Evolutionary conservation across 2,329 filamentous ascomycete genomes (phyloP).

Genomic region (Ascochyta fabae): DNA sequence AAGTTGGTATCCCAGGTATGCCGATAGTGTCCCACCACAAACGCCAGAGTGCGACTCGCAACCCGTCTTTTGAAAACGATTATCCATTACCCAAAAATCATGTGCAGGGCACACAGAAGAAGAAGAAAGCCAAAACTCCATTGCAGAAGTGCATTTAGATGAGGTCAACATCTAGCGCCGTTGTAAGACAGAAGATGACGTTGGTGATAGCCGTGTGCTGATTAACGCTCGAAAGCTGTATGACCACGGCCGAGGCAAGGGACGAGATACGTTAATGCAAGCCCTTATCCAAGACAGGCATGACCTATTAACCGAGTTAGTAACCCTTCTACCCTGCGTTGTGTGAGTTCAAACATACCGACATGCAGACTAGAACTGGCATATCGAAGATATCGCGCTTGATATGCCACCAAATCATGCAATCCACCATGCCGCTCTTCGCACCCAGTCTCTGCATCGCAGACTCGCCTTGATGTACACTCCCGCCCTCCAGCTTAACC

Average conservation of each 20-base stretch:
- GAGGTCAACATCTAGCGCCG: background rate
- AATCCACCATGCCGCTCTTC: constrained; percentile 89
- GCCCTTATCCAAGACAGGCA: constrained; percentile 40
- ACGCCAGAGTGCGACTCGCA: background rate
- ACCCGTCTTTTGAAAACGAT: background rate
- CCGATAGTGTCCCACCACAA: background rate
- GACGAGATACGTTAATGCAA: constrained; percentile 20
- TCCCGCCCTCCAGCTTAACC: constrained; percentile 40
- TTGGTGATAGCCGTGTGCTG: background rate
- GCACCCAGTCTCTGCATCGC: constrained; percentile 81
- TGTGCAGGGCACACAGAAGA: background rate
- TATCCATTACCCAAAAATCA: constrained; percentile 8
- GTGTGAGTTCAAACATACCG: constrained; percentile 68
- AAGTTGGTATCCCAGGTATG: constrained; percentile 13
- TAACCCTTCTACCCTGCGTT: background rate
- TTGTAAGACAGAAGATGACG: background rate
- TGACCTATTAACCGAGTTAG: constrained; percentile 25
- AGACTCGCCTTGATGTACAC: constrained; percentile 65
- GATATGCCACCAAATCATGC: constrained; percentile 95
- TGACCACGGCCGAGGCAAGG: background rate
- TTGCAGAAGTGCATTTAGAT: background rate
- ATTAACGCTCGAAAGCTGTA: background rate
- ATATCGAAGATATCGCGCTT: constrained; percentile 98
- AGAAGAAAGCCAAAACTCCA: background rate
- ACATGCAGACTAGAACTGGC: constrained; percentile 97